A percentile compares a stretch with the other conserved stretches of the same genome.
phyloP scores from a whole-genome alignment of 768 basidiomycete species.

The Kwoniella sp. region DNA sequence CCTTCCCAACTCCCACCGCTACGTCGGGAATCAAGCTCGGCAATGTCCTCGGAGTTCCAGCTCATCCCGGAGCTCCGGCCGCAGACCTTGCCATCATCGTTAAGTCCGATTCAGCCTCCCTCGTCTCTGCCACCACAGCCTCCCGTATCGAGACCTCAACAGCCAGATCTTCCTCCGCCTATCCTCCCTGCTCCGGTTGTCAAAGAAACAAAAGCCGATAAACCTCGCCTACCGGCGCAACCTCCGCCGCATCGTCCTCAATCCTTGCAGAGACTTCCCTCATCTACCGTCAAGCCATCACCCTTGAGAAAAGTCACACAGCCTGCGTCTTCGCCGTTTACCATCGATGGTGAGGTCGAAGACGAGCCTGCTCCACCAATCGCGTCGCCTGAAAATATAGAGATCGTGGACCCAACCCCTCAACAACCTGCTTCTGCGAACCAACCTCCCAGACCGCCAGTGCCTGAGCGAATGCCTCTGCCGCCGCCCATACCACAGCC shows the following conservation, averaged over 20 bases:
- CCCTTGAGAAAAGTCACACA: conserved; percentile 21
- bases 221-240: neutral
- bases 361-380: neutral
- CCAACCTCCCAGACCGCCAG: neutral
- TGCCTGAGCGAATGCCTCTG: neutral
- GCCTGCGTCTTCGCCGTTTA: conserved; percentile 23
- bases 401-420: neutral
- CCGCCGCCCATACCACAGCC: neutral
- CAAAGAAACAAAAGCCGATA: too few relatives aligned
- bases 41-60: neutral
- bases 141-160: too few relatives aligned
- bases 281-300: conserved; percentile 19
- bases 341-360: conserved; percentile 9
- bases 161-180: neutral
- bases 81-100: neutral
- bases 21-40: neutral
- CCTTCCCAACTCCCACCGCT: neutral
- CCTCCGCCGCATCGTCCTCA: neutral
- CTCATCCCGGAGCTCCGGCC: conserved; percentile 8
- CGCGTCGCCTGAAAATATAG: neutral
- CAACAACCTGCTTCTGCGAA: neutral
- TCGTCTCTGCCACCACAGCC: too few relatives aligned
- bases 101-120: neutral
- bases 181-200: neutral
- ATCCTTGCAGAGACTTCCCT: conserved; percentile 11